These are phyloP conservation scores for Tuber magnatum DNA, from an alignment of 495 filamentous ascomycete genomes.

Conservation along the genomic window DNA sequence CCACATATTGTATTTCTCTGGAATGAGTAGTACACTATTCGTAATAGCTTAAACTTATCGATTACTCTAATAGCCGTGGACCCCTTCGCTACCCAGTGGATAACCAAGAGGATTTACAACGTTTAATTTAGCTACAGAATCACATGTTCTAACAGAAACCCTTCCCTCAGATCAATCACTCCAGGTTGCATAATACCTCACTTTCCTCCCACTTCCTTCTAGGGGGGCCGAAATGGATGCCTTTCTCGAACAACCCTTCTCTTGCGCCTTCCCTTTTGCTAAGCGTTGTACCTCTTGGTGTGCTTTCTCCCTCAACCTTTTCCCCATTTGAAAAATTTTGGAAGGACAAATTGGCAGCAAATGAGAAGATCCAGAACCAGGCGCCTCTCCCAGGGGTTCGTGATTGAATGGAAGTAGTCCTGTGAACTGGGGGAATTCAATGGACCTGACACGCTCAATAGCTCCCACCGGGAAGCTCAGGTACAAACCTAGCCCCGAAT, in stretches of 20 bases:
- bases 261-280: neutral
- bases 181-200: neutral
- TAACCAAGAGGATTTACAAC: neutral
- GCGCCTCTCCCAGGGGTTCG: neutral
- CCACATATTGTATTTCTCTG: neutral
- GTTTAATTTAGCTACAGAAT: neutral
- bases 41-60: neutral
- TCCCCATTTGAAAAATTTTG: neutral
- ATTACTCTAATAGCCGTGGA: neutral
- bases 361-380: neutral
- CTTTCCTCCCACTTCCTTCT: neutral
- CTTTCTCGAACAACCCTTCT: neutral
- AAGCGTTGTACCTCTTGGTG: neutral
- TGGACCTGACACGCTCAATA: neutral
- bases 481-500: neutral
- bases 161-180: neutral
- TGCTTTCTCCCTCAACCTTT: neutral
- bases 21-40: neutral
- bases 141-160: neutral
- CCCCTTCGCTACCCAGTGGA: neutral
- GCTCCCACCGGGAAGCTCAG: neutral
- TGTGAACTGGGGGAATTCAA: neutral
- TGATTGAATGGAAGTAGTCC: fast-evolving
- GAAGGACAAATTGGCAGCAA: neutral
- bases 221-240: neutral